Percentiles rank a stretch among this genome's conserved stretches.
Conservation (phyloP, 768 basidiomycete species). For the Trametes cingulata region DNA sequence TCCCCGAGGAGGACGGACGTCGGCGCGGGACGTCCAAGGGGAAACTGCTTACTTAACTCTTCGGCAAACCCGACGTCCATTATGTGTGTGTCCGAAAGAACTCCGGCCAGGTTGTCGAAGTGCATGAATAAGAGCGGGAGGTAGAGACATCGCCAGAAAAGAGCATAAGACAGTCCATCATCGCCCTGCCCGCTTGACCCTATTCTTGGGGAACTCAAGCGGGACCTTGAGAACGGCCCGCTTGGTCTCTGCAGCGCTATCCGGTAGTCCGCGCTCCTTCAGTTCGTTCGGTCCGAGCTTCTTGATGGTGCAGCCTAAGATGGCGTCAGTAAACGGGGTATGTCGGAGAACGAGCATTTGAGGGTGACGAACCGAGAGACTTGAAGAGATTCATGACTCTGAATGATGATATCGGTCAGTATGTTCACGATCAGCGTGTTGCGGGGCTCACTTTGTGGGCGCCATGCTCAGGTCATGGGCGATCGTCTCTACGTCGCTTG, state of each 20-base stretch:
- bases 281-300: constrained; percentile 62
- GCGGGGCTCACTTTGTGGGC: constrained; percentile 54
- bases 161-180: neutral
- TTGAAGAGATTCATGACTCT: constrained; percentile 74
- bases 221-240: constrained; percentile 76
- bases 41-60: neutral
- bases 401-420: constrained; percentile 13
- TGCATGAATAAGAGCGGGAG: neutral
- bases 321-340: neutral
- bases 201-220: constrained; percentile 76
- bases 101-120: too few relatives aligned
- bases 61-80: neutral
- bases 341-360: neutral
- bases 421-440: neutral
- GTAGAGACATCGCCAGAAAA: neutral
- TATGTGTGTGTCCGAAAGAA: too few relatives aligned
- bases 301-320: constrained; percentile 70
- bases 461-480: constrained; percentile 76
- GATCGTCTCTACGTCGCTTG: constrained; percentile 64
- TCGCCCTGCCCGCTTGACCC: constrained; percentile 35
- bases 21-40: too few relatives aligned
- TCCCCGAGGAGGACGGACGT: too few relatives aligned
- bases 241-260: constrained; percentile 61
- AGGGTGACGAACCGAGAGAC: constrained; percentile 55
- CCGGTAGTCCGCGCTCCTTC: constrained; percentile 65